Percentiles rank a stretch among this genome's conserved stretches.
Conservation (phyloP, 345 rosid species). For the Rhizophora apiculata region DNA sequence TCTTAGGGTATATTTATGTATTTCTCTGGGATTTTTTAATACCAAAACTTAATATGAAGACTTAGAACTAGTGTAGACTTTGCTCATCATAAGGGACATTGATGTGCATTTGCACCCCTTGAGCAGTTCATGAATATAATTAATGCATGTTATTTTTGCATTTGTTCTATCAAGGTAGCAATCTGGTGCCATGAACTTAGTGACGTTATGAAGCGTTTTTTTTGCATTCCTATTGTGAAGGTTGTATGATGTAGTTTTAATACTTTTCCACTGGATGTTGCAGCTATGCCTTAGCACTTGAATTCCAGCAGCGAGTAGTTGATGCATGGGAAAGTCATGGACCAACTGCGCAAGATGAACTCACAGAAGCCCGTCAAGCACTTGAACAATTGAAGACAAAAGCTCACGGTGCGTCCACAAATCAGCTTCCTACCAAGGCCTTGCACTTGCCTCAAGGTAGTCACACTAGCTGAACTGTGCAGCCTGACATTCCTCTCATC, state of each 20-base stretch:
- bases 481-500: constrained; percentile 16
- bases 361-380: constrained; percentile 49
- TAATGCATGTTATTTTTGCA: not conserved
- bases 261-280: constrained; percentile 23
- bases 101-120: not conserved
- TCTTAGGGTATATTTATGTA: too few relatives aligned
- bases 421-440: constrained; percentile 36
- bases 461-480: constrained; percentile 18
- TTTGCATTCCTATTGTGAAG: not conserved
- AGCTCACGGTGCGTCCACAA: constrained; percentile 40
- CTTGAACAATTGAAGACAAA: constrained; percentile 62
- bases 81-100: not conserved
- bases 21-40: not conserved
- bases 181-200: not conserved
- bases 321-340: constrained; percentile 88
- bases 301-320: constrained; percentile 71
- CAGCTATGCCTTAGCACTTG: constrained; percentile 76
- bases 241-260: not conserved
- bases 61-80: not conserved
- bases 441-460: constrained; percentile 41
- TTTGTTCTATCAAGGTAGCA: not conserved
- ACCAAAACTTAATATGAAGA: not conserved
- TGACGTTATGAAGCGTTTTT: not conserved
- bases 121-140: not conserved
- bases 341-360: constrained; percentile 56